These are phyloP conservation scores for Puccinia triticina DNA, from an alignment of 1,284 basidiomycete genomes.

Conservation along the genomic window DNA sequence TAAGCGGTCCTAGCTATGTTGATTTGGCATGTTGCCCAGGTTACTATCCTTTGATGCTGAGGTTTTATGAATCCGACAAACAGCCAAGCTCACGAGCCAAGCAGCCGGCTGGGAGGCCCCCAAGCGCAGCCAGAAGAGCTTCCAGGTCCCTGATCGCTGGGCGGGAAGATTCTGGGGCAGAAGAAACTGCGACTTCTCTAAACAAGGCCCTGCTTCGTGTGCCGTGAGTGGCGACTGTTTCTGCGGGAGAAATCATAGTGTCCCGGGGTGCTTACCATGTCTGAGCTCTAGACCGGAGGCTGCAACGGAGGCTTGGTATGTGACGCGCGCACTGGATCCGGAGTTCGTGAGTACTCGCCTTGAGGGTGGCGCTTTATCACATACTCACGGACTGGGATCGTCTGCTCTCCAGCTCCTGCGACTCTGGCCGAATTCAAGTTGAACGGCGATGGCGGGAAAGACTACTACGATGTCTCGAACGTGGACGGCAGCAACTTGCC, in stretches of 20 bases:
- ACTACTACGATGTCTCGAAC: slow-evolving; percentile 57
- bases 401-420: slow-evolving; percentile 54
- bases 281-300: slow-evolving; percentile 22
- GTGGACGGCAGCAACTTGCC: slow-evolving; percentile 58
- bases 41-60: background rate
- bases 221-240: background rate
- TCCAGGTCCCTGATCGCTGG: slow-evolving; percentile 52
- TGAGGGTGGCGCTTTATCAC: background rate
- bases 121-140: background rate
- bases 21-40: background rate
- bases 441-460: slow-evolving; percentile 52
- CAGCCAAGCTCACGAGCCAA: slow-evolving; percentile 24
- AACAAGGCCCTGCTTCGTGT: slow-evolving; percentile 48
- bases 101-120: slow-evolving; percentile 48
- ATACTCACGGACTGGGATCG: too few species aligned
- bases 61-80: background rate
- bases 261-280: background rate
- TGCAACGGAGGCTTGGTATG: slow-evolving; percentile 53
- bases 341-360: slow-evolving; percentile 35
- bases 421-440: slow-evolving; percentile 55
- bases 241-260: background rate
- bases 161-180: slow-evolving; percentile 53
- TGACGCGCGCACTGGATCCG: slow-evolving; percentile 34
- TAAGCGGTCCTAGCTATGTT: background rate
- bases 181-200: slow-evolving; percentile 52